Conservation (phyloP, 2,329 filamentous ascomycete species). For the Endothia cerciana region DNA sequence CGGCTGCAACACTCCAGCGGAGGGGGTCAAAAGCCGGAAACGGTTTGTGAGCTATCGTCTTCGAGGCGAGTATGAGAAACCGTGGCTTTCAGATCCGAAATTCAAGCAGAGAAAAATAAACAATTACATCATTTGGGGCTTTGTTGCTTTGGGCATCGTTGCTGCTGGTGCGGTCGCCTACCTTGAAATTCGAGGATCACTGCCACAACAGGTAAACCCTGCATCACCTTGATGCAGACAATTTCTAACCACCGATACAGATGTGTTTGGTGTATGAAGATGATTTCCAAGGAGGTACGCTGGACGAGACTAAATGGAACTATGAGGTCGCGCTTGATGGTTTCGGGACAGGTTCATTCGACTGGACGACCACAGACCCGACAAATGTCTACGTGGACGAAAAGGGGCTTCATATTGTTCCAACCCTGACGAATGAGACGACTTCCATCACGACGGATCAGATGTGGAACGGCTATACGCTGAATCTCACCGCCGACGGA, state of each 20-base stretch:
- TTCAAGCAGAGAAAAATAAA: slow-evolving; percentile 41
- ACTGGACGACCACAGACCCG: slow-evolving; percentile 56
- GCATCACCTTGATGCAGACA: not conserved
- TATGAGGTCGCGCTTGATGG: slow-evolving; percentile 39
- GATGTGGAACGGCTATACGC: slow-evolving; percentile 44
- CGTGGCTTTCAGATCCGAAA: slow-evolving; percentile 42
- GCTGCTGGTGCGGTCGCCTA: slow-evolving; percentile 41
- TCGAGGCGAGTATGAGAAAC: slow-evolving; percentile 42
- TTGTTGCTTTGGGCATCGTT: slow-evolving; percentile 40
- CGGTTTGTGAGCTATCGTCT: slow-evolving; percentile 43
- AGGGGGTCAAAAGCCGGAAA: slow-evolving; percentile 24
- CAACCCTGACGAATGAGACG: slow-evolving; percentile 51
- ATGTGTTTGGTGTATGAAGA: slow-evolving; percentile 54
- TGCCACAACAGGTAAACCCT: slow-evolving; percentile 31
- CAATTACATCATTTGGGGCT: slow-evolving; percentile 40
- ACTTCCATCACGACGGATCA: slow-evolving; percentile 44
- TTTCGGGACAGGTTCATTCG: slow-evolving; percentile 54
- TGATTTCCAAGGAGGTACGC: slow-evolving; percentile 42
- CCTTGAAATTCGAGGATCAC: slow-evolving; percentile 34
- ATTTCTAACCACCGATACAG: slow-evolving; percentile 14
- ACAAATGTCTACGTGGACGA: slow-evolving; percentile 52
- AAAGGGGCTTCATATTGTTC: slow-evolving; percentile 58
- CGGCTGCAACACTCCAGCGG: slow-evolving; percentile 20
- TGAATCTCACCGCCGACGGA: slow-evolving; percentile 49
- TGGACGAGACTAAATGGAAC: slow-evolving; percentile 27